Conservation (phyloP, 495 filamentous ascomycete species). For the Neurospora pannonica region DNA sequence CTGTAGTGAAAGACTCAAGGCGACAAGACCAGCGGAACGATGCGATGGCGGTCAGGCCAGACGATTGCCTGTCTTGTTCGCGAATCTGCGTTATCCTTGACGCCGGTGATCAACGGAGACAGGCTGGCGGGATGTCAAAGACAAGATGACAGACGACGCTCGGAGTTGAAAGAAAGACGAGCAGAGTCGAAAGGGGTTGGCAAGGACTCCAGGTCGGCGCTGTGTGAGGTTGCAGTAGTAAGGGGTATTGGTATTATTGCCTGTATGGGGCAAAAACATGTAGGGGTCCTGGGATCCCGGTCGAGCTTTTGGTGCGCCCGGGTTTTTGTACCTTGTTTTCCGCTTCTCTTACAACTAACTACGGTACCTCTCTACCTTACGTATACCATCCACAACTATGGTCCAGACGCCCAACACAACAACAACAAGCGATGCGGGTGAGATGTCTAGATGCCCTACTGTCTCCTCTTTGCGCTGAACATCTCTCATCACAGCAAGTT, state of each 20-base stretch:
- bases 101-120: background rate
- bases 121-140: background rate
- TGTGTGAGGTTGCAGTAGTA: background rate
- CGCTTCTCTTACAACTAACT: background rate
- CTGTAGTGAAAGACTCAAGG: background rate
- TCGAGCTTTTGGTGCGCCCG: background rate
- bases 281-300: background rate
- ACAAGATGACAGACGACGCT: background rate
- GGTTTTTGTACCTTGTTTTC: background rate
- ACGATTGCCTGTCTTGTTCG: background rate
- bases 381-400: background rate
- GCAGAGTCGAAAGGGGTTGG: background rate
- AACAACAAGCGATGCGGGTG: background rate
- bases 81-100: background rate
- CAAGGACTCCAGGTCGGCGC: background rate
- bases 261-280: background rate
- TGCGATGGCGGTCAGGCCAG: background rate
- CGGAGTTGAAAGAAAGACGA: background rate
- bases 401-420: background rate
- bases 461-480: background rate
- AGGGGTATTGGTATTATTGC: background rate
- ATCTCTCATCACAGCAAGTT: background rate
- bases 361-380: background rate
- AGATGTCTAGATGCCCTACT: background rate
- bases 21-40: background rate